Percentiles rank a stretch among this genome's conserved stretches.
These are phyloP conservation scores for Yarrowia keelungensis DNA, from an alignment of 805 yeast genomes.

Conservation along the genomic window DNA sequence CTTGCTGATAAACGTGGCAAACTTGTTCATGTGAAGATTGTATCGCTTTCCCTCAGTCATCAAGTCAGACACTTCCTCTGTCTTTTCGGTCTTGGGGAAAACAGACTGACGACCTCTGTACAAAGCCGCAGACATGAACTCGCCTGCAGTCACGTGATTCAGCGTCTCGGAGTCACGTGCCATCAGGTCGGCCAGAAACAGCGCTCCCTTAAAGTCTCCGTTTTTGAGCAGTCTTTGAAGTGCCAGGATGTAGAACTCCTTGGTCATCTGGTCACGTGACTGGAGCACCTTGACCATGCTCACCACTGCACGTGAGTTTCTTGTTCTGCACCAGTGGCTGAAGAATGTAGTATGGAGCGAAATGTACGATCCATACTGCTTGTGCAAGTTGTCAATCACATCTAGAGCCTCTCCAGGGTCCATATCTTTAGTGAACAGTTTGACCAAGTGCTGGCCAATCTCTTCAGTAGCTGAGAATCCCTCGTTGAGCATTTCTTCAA, in stretches of 20 bases:
- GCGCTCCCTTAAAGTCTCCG: conserved; percentile 7
- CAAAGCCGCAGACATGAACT: conserved; percentile 4
- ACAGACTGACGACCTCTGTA: conserved; percentile 12
- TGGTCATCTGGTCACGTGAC: not conserved
- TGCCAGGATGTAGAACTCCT: not conserved
- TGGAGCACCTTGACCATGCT: conserved; percentile 21
- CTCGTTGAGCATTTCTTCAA: conserved; percentile 12
- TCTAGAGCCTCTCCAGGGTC: not conserved
- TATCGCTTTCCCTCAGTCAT: conserved; percentile 10
- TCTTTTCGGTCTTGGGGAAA: not conserved
- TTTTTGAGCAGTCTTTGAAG: not conserved
- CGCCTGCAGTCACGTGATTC: conserved; percentile 1
- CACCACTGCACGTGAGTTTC: not conserved
- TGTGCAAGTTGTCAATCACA: conserved; percentile 9
- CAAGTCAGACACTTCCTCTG: not conserved
- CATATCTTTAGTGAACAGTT: conserved; percentile 17
- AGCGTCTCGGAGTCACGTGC: not conserved
- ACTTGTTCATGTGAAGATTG: not conserved
- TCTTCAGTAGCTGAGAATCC: conserved; percentile 10
- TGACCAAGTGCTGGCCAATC: conserved; percentile 16
- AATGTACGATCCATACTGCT: conserved; percentile 6
- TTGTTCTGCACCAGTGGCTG: conserved; percentile 35
- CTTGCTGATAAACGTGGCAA: conserved; percentile 19
- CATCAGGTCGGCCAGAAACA: not conserved
- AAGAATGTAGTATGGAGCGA: conserved; percentile 2